Base-by-base conservation (phyloP, 2,329 filamentous ascomycete genomes). In the Ophiostoma ulmi region DNA sequence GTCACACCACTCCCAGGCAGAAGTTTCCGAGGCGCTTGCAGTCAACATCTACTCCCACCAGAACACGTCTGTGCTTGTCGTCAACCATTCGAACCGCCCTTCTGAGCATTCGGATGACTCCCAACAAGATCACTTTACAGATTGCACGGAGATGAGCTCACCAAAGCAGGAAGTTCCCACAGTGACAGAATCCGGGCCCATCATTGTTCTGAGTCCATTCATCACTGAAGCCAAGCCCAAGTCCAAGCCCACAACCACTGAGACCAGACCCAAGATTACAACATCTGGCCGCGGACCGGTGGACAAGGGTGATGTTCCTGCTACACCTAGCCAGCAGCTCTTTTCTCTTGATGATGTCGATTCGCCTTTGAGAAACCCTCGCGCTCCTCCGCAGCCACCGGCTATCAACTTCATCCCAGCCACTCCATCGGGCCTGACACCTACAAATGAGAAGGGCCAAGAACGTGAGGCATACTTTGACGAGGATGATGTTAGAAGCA, bases 11-110 rank as follows among this genome's bases (percentile, higher is more conserved):
- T 88, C 85, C 2, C 81, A 83, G 64, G 82, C 83, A 3, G 87
- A 88, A 74, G 84, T 90, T 58, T 87, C 87, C 0, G 87, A 90
- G 78, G 88, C 88, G 44, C 79, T 85, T 76, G 86, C 86, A 55
- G 83, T 90, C 70, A 87, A 83, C 72, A 87, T 90, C 75, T 88
- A 85, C 74, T 83, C 85, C 26, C 88, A 90, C 73, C 87, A 90
- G 75, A 90, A 89, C 74, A 88, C 84, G 67, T 90, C 88, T 5
- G 79, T 90, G 13, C 77, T 89, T 61, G 83, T 90, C 78, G 85
- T 90, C 39, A 80, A 88, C 73, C 84, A 88, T 75, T 83, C 83
- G 11, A 81, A 80, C 61, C 84, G 81, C 75, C 83, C 82, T 35
- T 84, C 83, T 0, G 83, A 85, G 70, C 79, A 78, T 65, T 81